Evolutionary conservation across 2,329 filamentous ascomycete genomes (phyloP).

Genomic region (Pleomassaria siparia): DNA sequence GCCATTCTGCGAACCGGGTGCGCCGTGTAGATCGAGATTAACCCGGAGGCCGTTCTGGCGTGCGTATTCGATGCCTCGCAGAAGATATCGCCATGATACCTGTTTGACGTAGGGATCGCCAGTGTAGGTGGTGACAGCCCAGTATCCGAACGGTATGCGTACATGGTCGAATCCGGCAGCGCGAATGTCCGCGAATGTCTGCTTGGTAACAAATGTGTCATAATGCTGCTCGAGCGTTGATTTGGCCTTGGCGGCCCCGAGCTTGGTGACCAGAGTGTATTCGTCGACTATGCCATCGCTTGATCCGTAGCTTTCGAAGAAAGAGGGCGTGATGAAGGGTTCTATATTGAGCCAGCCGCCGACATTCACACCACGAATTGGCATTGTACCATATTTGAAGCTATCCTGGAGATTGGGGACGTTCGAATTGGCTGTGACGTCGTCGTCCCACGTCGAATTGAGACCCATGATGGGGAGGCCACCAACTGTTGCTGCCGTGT

Average conservation of each 20-base stretch:
- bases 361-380: constrained; percentile 86
- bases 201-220: constrained; percentile 80
- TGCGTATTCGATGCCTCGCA: constrained; percentile 90
- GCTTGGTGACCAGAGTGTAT: constrained; percentile 71
- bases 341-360: constrained; percentile 94
- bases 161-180: constrained; percentile 92
- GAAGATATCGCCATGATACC: constrained; percentile 88
- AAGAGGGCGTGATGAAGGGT: constrained; percentile 91
- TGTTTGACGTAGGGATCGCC: constrained; percentile 85
- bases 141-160: constrained; percentile 94
- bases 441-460: constrained; percentile 83
- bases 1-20: constrained; percentile 92
- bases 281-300: constrained; percentile 78
- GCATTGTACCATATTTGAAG: constrained; percentile 77
- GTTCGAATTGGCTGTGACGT: constrained; percentile 71
- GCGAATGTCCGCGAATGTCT: constrained; percentile 81
- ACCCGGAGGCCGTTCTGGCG: constrained; percentile 89
- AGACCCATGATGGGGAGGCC: constrained; percentile 90
- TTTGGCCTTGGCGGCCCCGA: constrained; percentile 67
- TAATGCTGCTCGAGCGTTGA: constrained; percentile 86
- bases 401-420: constrained; percentile 74
- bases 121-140: constrained; percentile 84
- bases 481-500: constrained; percentile 81
- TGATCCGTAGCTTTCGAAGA: constrained; percentile 70
- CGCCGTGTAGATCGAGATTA: constrained; percentile 89